Conservation (phyloP, 208 protist species). For the Crithidia expoeki region DNA sequence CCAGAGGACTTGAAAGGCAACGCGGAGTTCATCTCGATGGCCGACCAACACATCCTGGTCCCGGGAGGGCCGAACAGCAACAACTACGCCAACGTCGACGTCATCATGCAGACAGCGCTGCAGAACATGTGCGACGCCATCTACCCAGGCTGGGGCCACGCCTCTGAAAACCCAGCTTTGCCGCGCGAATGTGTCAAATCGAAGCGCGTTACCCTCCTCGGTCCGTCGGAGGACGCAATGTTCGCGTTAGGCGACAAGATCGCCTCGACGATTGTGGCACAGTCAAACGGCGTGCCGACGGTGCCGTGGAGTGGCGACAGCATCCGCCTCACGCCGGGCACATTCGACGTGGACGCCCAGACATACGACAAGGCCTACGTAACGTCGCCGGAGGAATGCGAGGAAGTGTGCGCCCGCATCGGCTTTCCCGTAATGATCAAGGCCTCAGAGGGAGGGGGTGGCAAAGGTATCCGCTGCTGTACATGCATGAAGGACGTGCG, state of each 20-base stretch:
- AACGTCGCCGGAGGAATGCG: slow-evolving; percentile 90
- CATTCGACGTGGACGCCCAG: slow-evolving; percentile 78
- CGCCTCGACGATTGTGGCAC: slow-evolving; percentile 96
- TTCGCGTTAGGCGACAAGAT: slow-evolving; percentile 98
- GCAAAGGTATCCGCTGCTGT: slow-evolving; percentile 97
- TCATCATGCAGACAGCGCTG: slow-evolving; percentile 97
- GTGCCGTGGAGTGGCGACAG: slow-evolving; percentile 93
- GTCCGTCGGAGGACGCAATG: slow-evolving; percentile 88
- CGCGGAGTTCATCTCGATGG: slow-evolving; percentile 98
- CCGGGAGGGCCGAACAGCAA: slow-evolving; percentile 97
- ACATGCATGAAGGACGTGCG: slow-evolving; percentile 78
- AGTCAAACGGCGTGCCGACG: slow-evolving; percentile 95
- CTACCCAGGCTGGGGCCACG: slow-evolving; percentile 99
- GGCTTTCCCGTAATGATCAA: slow-evolving; percentile 99
- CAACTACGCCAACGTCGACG: slow-evolving; percentile 99
- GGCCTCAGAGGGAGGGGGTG: slow-evolving; percentile 98
- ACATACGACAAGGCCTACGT: slow-evolving; percentile 92
- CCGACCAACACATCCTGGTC: slow-evolving; percentile 94
- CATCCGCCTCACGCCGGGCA: slow-evolving; percentile 58
- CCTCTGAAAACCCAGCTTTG: slow-evolving; percentile 97
- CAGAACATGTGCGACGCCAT: slow-evolving; percentile 94
- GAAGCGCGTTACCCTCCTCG: slow-evolving; percentile 75
- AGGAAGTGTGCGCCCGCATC: slow-evolving; percentile 85
- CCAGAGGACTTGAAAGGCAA: slow-evolving; percentile 98
- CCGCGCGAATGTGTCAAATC: slow-evolving; percentile 81